Conservation (phyloP, 352 stramenopile species). For the Pythium vanterpoolii region DNA sequence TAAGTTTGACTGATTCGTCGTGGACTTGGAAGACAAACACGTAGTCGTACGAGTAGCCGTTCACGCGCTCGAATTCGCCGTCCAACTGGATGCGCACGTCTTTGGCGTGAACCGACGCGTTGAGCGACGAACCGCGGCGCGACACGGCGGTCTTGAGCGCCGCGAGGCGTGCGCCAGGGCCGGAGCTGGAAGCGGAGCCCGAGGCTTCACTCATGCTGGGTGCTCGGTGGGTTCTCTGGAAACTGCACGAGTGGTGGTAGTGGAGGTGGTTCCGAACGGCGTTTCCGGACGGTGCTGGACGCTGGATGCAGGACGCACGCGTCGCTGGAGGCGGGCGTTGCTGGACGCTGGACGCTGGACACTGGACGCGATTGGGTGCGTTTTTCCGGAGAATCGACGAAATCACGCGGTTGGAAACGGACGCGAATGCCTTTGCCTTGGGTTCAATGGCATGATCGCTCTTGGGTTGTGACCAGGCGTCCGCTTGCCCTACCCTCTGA, state of each 20-base stretch:
- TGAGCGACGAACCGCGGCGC: slow-evolving; percentile 59
- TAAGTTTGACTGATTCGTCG: slow-evolving; percentile 55
- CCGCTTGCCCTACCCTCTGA: slow-evolving; percentile 22
- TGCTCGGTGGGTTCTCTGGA: not conserved
- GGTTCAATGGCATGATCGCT: slow-evolving; percentile 7
- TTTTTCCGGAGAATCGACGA: slow-evolving; percentile 17
- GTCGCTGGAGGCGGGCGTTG: too few species aligned
- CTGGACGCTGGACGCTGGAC: slow-evolving; percentile 11
- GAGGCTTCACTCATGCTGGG: slow-evolving; percentile 16
- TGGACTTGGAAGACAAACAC: slow-evolving; percentile 81
- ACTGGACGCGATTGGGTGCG: not conserved
- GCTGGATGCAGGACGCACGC: not conserved
- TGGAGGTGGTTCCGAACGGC: too few species aligned
- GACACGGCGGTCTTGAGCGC: slow-evolving; percentile 64
- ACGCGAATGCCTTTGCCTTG: not conserved
- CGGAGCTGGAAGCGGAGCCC: too few species aligned
- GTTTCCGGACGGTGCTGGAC: not conserved
- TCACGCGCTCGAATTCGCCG: slow-evolving; percentile 52
- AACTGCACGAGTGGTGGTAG: slow-evolving; percentile 4
- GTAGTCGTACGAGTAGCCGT: slow-evolving; percentile 82
- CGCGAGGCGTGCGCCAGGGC: slow-evolving; percentile 38
- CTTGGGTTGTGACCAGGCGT: not conserved
- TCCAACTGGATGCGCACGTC: slow-evolving; percentile 62
- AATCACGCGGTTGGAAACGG: slow-evolving; percentile 1
- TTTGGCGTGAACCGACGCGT: slow-evolving; percentile 56